These are phyloP conservation scores for Alternaria incomplexa DNA, from an alignment of 2,329 filamentous ascomycete genomes.

Conservation along the genomic window DNA sequence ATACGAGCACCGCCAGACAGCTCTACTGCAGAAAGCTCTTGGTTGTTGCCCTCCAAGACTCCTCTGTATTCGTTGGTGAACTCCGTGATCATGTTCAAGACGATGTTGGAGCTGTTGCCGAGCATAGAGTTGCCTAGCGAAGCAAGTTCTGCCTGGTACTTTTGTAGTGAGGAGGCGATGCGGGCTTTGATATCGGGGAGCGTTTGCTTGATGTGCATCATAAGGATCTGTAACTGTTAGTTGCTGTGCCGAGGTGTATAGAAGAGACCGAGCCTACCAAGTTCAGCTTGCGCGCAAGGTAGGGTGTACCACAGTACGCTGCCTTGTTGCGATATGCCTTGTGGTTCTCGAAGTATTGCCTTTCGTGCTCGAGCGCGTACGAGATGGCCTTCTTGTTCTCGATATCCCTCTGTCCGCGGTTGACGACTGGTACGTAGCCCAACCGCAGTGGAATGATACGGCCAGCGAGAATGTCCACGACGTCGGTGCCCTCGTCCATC, in stretches of 20 bases:
- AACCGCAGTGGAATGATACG: slow-evolving; percentile 94
- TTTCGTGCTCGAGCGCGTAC: slow-evolving; percentile 89
- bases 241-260: not conserved
- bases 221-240: slow-evolving; percentile 71
- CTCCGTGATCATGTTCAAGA: slow-evolving; percentile 98
- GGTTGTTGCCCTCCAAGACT: slow-evolving; percentile 94
- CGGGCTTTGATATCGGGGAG: slow-evolving; percentile 97
- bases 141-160: slow-evolving; percentile 82
- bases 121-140: slow-evolving; percentile 92
- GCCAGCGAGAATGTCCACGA: slow-evolving; percentile 96
- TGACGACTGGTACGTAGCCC: slow-evolving; percentile 97
- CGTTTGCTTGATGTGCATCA: slow-evolving; percentile 99
- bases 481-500: slow-evolving; percentile 98
- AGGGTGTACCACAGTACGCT: slow-evolving; percentile 97
- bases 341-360: slow-evolving; percentile 97
- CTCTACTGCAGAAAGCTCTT: slow-evolving; percentile 91
- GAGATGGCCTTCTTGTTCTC: slow-evolving; percentile 97
- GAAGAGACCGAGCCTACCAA: slow-evolving; percentile 59
- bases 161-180: slow-evolving; percentile 90
- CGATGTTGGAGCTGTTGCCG: slow-evolving; percentile 93
- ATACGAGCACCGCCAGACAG: slow-evolving; percentile 97
- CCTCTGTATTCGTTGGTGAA: slow-evolving; percentile 98
- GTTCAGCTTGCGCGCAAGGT: slow-evolving; percentile 95
- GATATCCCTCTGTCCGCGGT: slow-evolving; percentile 96
- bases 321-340: slow-evolving; percentile 99